Base-by-base conservation (phyloP, 805 yeast genomes). In the Schizosaccharomyces osmophilus region DNA sequence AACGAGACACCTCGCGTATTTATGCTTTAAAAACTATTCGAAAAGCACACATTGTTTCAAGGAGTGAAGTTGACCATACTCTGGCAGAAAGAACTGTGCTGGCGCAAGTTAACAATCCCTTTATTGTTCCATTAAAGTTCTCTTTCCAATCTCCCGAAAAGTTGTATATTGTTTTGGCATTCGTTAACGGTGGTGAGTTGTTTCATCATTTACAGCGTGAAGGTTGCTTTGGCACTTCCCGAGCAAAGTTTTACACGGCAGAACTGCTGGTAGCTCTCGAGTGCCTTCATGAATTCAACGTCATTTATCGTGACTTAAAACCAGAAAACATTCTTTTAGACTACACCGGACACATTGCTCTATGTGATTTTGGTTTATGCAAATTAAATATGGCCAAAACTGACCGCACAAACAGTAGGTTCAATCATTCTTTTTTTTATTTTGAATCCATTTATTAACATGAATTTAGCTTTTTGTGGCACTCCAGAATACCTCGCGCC, bases 401-500 rank as follows among this genome's bases (percentile, higher is more conserved):
- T 64, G 95, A 88, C 67, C 85, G 85, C 72, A 78, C 81, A 29
- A 59, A 59, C 39, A 59, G 51, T 45, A 45, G 15, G 51, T 45
- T 15, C 5, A 15, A 19, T n/a, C 22, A 3, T 15, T 42, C 11
- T 1, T 3, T 24, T n/a, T 19, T n/a, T 17, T 13, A 5, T 45
- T 17, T 17, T 5, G 26, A 13, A n/a, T 6, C 8, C 51, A n/a
- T 19, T 19, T 9, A 4, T 8, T 19, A 45, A 45, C 51, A 4
- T n/a, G 5, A 6, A 19, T 19, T n/a, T 45, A 45, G 51, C 98
- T 0, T 93, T 93, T 71, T 93, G 98, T 73, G 98, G 98, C 51
- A 93, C 98, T 0, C 97, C 97, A 0, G 97, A 93, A 72, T 93
- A 93, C 72, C 76, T 93, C 66, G 96, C 97, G 0, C 98, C 98